Percentiles rank a stretch among this genome's conserved stretches.
Evolutionary conservation across 2,329 filamentous ascomycete species (phyloP).

Genomic region (Phialemoniopsis sp.): DNA sequence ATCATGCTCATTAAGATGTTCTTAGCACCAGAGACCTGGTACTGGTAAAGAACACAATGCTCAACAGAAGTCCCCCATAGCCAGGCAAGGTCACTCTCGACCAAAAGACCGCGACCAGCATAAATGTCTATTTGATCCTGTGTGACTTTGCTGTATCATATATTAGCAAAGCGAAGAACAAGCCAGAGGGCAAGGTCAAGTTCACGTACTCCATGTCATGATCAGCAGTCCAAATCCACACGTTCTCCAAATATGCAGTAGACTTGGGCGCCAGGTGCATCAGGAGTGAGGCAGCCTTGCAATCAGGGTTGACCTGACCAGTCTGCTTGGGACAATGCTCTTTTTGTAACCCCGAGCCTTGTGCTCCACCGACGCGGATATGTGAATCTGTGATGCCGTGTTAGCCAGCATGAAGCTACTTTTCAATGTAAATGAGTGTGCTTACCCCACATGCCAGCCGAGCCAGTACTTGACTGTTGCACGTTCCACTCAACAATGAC

Average conservation of each 20-base stretch:
- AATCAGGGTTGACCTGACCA: constrained; percentile 42
- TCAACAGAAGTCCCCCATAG: constrained; percentile 36
- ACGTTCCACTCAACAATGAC: constrained; percentile 74
- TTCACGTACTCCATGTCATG: constrained; percentile 31
- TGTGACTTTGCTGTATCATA: constrained; percentile 19
- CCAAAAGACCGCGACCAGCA: constrained; percentile 13
- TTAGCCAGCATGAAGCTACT: not conserved
- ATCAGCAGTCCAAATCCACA: constrained; percentile 67
- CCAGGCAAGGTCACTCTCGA: constrained; percentile 20
- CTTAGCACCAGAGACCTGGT: constrained; percentile 38
- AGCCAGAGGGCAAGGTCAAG: no score
- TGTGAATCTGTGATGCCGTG: constrained; percentile 56
- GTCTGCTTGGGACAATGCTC: constrained; percentile 51
- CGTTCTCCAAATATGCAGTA: constrained; percentile 46
- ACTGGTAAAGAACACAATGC: constrained; percentile 42
- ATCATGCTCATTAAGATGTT: constrained; percentile 42
- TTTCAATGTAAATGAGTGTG: not conserved
- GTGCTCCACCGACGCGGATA: constrained; percentile 68
- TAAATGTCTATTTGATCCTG: constrained; percentile 20
- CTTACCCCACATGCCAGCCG: constrained; percentile 9
- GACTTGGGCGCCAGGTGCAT: constrained; percentile 37
- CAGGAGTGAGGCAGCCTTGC: constrained; percentile 54
- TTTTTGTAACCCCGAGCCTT: constrained; percentile 61
- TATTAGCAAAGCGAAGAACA: no score
- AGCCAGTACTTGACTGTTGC: constrained; percentile 39